Evolutionary conservation across 2,329 filamentous ascomycete species (phyloP), one percentile per base, ranked within the genome.

Genomic region (Hypomyces rosellus): DNA sequence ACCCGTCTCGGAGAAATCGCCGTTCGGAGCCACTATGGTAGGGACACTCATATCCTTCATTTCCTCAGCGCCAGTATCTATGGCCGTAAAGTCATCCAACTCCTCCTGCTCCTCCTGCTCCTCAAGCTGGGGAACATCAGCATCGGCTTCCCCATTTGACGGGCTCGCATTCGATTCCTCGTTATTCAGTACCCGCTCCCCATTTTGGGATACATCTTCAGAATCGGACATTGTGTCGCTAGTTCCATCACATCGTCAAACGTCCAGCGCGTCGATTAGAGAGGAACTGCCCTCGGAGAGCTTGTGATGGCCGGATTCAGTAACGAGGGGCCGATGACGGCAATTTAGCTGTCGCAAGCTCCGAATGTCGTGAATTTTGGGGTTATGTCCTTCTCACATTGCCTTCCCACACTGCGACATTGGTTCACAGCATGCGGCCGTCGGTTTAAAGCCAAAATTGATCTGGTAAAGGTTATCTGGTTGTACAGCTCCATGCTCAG

Each of bases 1-100:
- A 49, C 74, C 75, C 54, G 76, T 71, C 49, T 80, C 77, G 8
- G 78, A 81, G 15, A 60, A 61, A 55, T 74, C 70, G 14, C 77
- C 74, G 43, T 59, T 57, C 18, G 69, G 67, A 36, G 73, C 68
- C 47, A 67, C 66, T 30, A 76, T 59, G 8, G 77, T 66, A 58
- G 76, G 76, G 49, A 70, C 69, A 54, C 69, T 71, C 37, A 66
- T 63, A 33, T 72, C 59, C 11, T 55, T 55, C 15, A 57, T 56
- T 30, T 61, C 49, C n/a, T 46, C 22, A 41, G 22, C 33, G 50
- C 36, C 15, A 22, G 38, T 47, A 13, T 53, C 20, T 20, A 5
- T 20, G 3, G 20, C 44, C 25, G 44, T 40, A 12, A 39, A n/a
- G 38, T 18, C 16, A 20, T 41, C 38, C 16, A 18, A 6, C 5